Base-by-base conservation (phyloP, 164 flowering plant genomes). In the Kingdonia uniflora region DNA sequence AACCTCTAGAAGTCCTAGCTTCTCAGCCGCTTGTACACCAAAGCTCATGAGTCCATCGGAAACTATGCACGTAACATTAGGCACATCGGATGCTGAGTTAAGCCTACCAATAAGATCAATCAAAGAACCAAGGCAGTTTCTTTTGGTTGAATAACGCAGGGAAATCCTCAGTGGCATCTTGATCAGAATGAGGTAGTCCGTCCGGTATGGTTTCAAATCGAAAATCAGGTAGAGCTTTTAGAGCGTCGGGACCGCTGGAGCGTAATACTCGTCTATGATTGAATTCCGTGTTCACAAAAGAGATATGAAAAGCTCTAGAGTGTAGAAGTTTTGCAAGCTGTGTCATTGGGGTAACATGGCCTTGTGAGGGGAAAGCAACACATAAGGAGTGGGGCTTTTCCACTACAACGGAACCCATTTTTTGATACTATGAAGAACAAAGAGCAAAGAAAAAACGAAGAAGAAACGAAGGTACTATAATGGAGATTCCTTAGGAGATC, bases 221-320 rank as follows among this genome's bases (percentile, higher is more conserved):
- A 57, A 81, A 80, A 55, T 65, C 76, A 0, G 62, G 49, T 2
- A 70, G 47, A 1, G 71, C 79, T 21, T 58, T 54, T 8, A 72
- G 51, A 0, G 61, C 50, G 14, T 64, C 73, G 0, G 73, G 58
- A 2, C 85, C 85, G 25, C 47, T 63, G 40, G 80, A 71, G 6
- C 68, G 51, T 25, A 76, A 13, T 0, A 74, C 37, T 20, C 84
- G 82, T 7, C 23, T 41, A 55, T 80, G 81, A 67, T 81, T 81
- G 74, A 67, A 80, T 43, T 80, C 81, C 1, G 82, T 75, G 78
- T 74, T 74, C 57, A 83, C 80, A 29, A 74, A 76, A 43, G 83
- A 76, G 25, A 80, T 65, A 54, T 73, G 72, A 51, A 75, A 74
- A 59, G 82, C 85, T 49, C 52, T 74, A 2, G 61, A 60, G 54